A percentile compares a stretch with the other conserved stretches of the same genome.
phyloP scores from a whole-genome alignment of 495 filamentous ascomycete species.

The Penicillium daleae region DNA sequence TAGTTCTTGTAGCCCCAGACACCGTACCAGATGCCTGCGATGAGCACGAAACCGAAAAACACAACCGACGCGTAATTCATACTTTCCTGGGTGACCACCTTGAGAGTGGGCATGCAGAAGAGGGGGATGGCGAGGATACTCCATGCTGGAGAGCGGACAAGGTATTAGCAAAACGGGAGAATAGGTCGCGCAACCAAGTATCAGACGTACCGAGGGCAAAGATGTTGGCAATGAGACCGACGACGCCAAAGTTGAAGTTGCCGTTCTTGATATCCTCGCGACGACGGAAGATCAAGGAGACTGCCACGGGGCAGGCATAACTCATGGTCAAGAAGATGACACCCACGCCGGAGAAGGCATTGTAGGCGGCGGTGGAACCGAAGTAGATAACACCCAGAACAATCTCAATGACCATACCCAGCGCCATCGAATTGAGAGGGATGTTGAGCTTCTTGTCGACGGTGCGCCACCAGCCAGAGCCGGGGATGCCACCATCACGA shows the following conservation, averaged over 20 bases:
- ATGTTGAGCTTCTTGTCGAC: constrained; percentile 54
- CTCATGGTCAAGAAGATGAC: constrained; percentile 60
- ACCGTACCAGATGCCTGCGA: constrained; percentile 62
- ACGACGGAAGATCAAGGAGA: constrained; percentile 53
- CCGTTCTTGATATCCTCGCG: constrained; percentile 55
- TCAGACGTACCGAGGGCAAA: constrained; percentile 52
- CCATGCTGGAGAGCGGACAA: constrained; percentile 48
- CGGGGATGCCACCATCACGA: constrained; percentile 61
- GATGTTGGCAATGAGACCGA: constrained; percentile 59
- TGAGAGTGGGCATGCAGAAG: constrained; percentile 49
- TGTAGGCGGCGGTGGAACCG: constrained; percentile 59
- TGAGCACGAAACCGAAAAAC: constrained; percentile 58
- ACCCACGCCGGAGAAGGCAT: constrained; percentile 62
- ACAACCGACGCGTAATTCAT: constrained; percentile 63
- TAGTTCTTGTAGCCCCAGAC: constrained; percentile 56
- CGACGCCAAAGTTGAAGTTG: constrained; percentile 58
- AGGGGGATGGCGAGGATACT: constrained; percentile 60
- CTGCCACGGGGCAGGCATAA: constrained; percentile 57
- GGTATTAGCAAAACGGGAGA: constrained; percentile 17
- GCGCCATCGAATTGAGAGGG: constrained; percentile 53
- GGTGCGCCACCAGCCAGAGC: constrained; percentile 59
- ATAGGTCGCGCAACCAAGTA: background rate
- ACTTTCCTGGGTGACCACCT: constrained; percentile 36
- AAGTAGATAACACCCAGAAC: constrained; percentile 61
- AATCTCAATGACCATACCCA: constrained; percentile 55